phyloP scores from a whole-genome alignment of 164 flowering plant genomes.

The Berberis thunbergii region DNA sequence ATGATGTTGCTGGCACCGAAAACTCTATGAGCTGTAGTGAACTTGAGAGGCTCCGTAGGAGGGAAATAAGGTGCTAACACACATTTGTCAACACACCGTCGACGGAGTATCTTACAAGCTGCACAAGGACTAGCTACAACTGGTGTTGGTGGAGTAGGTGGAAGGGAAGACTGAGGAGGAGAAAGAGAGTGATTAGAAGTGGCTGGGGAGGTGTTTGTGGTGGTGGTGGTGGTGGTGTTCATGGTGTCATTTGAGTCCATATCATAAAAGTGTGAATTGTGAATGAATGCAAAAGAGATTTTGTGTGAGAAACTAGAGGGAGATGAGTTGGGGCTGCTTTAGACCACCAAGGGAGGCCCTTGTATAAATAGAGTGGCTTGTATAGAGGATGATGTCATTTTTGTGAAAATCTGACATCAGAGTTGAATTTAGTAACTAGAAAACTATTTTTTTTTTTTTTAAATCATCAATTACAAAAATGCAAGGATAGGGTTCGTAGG shows the following conservation, averaged over 20 bases:
- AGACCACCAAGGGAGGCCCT: too few species aligned
- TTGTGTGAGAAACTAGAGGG: background rate
- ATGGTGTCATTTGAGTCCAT: background rate
- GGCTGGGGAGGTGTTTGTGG: slow-evolving; percentile 1
- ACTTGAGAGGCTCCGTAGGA: slow-evolving; percentile 63
- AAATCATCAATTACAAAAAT: too few species aligned
- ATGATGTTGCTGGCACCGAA: slow-evolving; percentile 83
- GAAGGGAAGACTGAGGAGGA: background rate
- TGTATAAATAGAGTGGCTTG: too few species aligned
- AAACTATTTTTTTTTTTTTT: too few species aligned
- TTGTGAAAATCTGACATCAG: too few species aligned
- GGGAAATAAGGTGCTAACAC: slow-evolving; percentile 74
- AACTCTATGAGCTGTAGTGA: slow-evolving; percentile 74
- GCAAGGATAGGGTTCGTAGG: too few species aligned
- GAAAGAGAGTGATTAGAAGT: background rate
- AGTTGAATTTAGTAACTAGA: too few species aligned
- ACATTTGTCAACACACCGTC: slow-evolving; percentile 60
- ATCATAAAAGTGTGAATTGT: background rate
- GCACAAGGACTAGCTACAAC: slow-evolving; percentile 57
- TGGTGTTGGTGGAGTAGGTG: slow-evolving; percentile 11
- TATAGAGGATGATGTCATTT: too few species aligned
- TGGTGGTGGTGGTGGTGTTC: background rate
- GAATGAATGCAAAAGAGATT: background rate
- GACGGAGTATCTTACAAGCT: slow-evolving; percentile 72
- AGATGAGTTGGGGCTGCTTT: too few species aligned